phyloP scores from a whole-genome alignment of 129 eudicot genomes.

The Scalesia atractyloides region DNA sequence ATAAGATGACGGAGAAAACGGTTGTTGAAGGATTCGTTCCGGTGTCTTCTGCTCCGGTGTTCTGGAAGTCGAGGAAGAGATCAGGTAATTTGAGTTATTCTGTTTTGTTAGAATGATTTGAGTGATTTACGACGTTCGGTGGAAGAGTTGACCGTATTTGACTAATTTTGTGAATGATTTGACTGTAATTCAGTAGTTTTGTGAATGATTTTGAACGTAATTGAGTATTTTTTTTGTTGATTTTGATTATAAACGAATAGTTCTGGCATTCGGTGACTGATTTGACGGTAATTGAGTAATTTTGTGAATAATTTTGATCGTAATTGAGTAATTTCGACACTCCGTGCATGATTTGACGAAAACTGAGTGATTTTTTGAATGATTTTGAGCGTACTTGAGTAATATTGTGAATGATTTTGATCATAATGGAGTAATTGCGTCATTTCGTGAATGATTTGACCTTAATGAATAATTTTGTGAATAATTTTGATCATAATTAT shows the following conservation, averaged over 20 bases:
- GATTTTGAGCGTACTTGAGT: background rate
- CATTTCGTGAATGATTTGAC: background rate
- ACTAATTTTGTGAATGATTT: background rate
- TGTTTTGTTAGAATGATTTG: background rate
- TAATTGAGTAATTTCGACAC: background rate
- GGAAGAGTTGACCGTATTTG: background rate
- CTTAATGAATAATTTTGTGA: background rate
- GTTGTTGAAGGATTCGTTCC: slow-evolving; percentile 69
- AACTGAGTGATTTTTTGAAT: background rate
- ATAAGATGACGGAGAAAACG: slow-evolving; percentile 31
- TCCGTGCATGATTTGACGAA: background rate
- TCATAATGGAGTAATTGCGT: no score
- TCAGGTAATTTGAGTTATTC: slow-evolving; percentile 41
- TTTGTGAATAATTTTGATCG: background rate
- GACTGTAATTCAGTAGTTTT: background rate
- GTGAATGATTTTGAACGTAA: background rate
- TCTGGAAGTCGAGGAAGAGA: slow-evolving; percentile 90
- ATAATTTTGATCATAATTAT: background rate
- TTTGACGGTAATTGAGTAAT: background rate
- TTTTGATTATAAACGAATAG: background rate
- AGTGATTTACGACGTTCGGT: background rate
- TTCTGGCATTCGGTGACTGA: background rate
- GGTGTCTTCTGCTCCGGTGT: slow-evolving; percentile 65
- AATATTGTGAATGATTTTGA: background rate
- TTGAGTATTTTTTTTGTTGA: background rate